Evolutionary conservation across 768 basidiomycete genomes (phyloP), one percentile per base, ranked within the genome.

Genomic region (Trametes sanguinea): DNA sequence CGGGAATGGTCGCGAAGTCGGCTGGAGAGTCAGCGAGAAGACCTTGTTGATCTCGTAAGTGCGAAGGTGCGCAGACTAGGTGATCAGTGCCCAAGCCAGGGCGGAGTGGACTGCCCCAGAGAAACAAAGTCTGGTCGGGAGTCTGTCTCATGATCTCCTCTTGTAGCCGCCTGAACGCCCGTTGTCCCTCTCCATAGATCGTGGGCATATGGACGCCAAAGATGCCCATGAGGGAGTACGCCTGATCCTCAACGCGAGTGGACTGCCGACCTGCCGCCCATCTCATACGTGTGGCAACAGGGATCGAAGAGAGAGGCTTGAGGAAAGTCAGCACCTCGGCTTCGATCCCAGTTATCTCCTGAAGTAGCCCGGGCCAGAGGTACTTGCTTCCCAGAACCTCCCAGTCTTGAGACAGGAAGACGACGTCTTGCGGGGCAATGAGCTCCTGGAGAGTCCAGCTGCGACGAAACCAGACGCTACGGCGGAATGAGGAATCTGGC

Each of bases 361-460:
- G 29, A 11, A 59, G 30, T 2, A 59, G 42, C 3, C 39, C 42
- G 11, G 51, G 37, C 40, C 51, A 50, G 30, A 59, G 48, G 16
- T 32, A 51, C 32, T 59, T 59, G 47, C 16, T 50, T 4, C 57
- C 57, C 3, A 59, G 37, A 1, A 22, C 14, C n/a, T 40, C 32
- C 57, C 57, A 59, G 50, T 52, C 50, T 13, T 33, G 16, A 2
- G 57, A 50, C 3, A 59, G 48, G 30, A 59, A 59, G 30, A 45
- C 39, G 2, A 59, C 48, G 4, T 37, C 39, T 27, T 43, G 50
- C 4, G 57, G 57, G 8, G 57, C 57, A 37, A 59, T 33, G 42
- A 59, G 57, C 42, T 59, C 57, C 32, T 44, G 57, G 16, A 59
- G 22, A 4, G 57, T 59, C 57, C 57, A 59, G 30, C 50, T 44